Percentiles rank a stretch among this genome's conserved stretches.
These are phyloP conservation scores for Clarireedia sp. DNA, from an alignment of 2,329 filamentous ascomycete species.

Conservation along the genomic window DNA sequence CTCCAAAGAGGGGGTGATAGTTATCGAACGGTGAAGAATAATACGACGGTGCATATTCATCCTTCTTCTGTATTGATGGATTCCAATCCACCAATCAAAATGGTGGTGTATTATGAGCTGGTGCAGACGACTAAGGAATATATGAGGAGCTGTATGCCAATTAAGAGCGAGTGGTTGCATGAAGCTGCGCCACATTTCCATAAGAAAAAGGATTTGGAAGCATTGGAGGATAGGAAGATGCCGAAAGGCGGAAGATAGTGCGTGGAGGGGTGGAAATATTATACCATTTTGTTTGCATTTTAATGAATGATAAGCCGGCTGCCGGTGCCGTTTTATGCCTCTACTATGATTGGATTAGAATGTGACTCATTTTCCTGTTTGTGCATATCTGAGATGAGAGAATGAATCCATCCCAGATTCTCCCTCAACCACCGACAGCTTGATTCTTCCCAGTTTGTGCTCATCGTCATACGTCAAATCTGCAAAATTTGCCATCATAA, in stretches of 20 bases:
- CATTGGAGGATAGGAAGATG: constrained; percentile 71
- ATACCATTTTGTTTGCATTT: too few species aligned
- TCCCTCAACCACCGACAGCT: too few species aligned
- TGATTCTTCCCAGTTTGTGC: too few species aligned
- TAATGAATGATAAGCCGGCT: too few species aligned
- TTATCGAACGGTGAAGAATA: constrained; percentile 88
- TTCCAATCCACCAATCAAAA: constrained; percentile 66
- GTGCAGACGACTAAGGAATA: constrained; percentile 85
- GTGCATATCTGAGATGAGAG: too few species aligned
- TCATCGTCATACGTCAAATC: too few species aligned
- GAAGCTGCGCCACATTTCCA: constrained; percentile 94
- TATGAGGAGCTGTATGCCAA: constrained; percentile 78
- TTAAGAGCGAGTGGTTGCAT: constrained; percentile 75
- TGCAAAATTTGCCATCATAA: too few species aligned
- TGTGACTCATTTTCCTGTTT: too few species aligned
- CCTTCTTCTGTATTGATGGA: constrained; percentile 76
- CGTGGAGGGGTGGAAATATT: neutral
- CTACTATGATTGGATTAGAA: too few species aligned
- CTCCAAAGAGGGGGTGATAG: constrained; percentile 76
- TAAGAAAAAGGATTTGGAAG: constrained; percentile 84
- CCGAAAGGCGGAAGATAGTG: constrained; percentile 37
- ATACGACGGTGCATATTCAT: constrained; percentile 83
- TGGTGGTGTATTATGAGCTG: constrained; percentile 80
- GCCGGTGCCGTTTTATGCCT: too few species aligned
- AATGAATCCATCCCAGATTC: too few species aligned